Conservation (phyloP, 2,329 filamentous ascomycete genomes). For the Neoscytalidium dimidiatum region DNA sequence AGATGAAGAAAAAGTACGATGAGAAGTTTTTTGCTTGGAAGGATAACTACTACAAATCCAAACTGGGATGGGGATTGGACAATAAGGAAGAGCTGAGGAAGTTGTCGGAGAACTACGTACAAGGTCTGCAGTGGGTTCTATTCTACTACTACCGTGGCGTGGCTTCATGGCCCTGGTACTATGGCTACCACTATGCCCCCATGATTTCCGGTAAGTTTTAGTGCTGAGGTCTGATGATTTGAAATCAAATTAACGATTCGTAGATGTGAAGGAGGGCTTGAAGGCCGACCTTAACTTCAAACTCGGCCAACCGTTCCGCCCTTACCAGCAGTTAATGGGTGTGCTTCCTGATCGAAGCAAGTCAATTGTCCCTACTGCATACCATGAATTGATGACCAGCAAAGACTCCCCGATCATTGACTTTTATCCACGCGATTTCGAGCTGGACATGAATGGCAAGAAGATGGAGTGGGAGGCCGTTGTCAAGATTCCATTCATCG, state of each 20-base stretch:
- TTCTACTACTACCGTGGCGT: slow-evolving; percentile 98
- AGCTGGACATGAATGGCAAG: slow-evolving; percentile 98
- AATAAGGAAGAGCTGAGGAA: slow-evolving; percentile 78
- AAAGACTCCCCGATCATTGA: slow-evolving; percentile 91
- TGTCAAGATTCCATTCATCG: slow-evolving; percentile 98
- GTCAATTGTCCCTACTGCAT: slow-evolving; percentile 84
- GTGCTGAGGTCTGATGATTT: too few relatives aligned
- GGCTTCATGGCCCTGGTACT: slow-evolving; percentile 98
- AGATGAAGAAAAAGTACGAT: slow-evolving; percentile 83
- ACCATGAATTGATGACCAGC: slow-evolving; percentile 91
- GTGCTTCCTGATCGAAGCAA: slow-evolving; percentile 97
- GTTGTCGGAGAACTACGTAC: slow-evolving; percentile 93
- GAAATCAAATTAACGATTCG: not conserved
- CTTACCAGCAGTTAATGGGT: slow-evolving; percentile 97
- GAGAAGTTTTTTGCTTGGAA: slow-evolving; percentile 92
- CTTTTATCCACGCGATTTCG: slow-evolving; percentile 96
- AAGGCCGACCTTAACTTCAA: slow-evolving; percentile 87
- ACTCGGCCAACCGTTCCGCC: slow-evolving; percentile 90
- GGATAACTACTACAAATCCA: slow-evolving; percentile 85
- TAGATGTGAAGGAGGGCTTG: slow-evolving; percentile 85
- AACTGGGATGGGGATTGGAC: slow-evolving; percentile 85
- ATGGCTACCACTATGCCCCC: slow-evolving; percentile 93
- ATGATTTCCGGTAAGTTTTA: slow-evolving; percentile 75
- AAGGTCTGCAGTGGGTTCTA: slow-evolving; percentile 96
- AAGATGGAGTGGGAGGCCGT: slow-evolving; percentile 99